Conservation (phyloP, 176 grass and related monocot species). For the Sorghum bicolor region Sorghum_bicolor_NCBIv3 NC_012871.2:9612001-9612500, state of each 20-base stretch:
- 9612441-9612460: not conserved
- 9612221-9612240: not conserved
- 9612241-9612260: constrained; percentile 30
- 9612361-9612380: constrained; percentile 22
- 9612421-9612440: not conserved
- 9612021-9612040: constrained; percentile 9
- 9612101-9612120: not conserved
- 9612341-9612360: constrained; percentile 36
- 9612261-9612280: constrained; percentile 22
- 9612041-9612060: constrained; percentile 6
- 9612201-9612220: not conserved
- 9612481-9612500: constrained; percentile 32
- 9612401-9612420: constrained; percentile 18
- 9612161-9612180: constrained; percentile 28
- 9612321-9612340: constrained; percentile 29
- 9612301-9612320: constrained; percentile 12
- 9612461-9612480: not conserved
- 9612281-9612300: constrained; percentile 41
- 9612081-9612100: not conserved
- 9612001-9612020: not conserved
- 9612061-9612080: not conserved
- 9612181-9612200: constrained; percentile 29
- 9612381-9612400: not conserved
- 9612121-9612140: constrained; percentile 24
- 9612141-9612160: not conserved